phyloP scores from a whole-genome alignment of 805 yeast species.

The Candida coquimbonensis region DNA sequence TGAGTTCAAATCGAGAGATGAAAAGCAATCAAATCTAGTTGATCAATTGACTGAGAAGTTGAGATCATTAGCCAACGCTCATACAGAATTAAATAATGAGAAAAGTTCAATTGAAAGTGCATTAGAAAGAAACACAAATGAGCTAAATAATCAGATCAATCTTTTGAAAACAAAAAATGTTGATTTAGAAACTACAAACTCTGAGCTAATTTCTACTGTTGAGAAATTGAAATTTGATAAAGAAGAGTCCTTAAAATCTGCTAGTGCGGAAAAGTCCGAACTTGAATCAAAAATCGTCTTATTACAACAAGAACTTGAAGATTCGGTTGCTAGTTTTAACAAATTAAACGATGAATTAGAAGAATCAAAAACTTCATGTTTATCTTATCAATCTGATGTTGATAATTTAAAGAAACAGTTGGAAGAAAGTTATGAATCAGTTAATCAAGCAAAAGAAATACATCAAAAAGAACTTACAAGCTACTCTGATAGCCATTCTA shows the following conservation, averaged over 20 bases:
- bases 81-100: constrained; percentile 22
- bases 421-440: constrained; percentile 3
- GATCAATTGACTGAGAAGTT: constrained; percentile 40
- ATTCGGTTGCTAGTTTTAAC: constrained; percentile 1
- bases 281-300: not conserved
- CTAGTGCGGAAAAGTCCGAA: not conserved
- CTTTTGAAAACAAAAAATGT: constrained; percentile 10
- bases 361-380: constrained; percentile 1
- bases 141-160: constrained; percentile 11
- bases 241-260: not conserved
- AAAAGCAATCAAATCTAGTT: constrained; percentile 28
- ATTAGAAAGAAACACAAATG: constrained; percentile 7
- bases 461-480: constrained; percentile 9
- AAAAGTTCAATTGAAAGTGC: constrained; percentile 16
- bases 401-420: constrained; percentile 8
- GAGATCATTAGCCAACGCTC: constrained; percentile 32
- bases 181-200: constrained; percentile 8
- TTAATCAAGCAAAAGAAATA: constrained; percentile 1
- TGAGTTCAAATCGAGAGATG: constrained; percentile 22
- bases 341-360: constrained; percentile 10
- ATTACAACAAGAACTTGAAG: constrained; percentile 4
- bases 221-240: constrained; percentile 9
- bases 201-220: constrained; percentile 4
- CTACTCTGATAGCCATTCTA: not conserved
- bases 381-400: constrained; percentile 7